phyloP scores from a whole-genome alignment of 176 grass and related monocot species.

The Carex myosuroides region DNA sequence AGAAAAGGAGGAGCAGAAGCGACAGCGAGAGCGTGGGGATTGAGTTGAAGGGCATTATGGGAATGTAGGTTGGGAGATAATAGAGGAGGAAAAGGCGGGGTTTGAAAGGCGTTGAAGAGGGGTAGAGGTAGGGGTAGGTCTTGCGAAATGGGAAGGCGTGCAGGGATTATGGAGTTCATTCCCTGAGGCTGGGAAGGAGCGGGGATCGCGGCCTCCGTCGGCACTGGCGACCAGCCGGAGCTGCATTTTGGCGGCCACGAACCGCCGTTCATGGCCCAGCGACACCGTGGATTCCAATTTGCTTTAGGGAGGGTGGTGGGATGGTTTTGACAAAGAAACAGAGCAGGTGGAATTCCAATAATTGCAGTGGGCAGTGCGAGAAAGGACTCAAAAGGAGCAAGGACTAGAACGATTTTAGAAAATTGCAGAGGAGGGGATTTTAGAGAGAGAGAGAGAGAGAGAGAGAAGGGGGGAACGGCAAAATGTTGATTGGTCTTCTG shows the following conservation, averaged over 20 bases:
- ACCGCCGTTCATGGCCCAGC: conserved; percentile 17
- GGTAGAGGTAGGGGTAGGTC: background rate
- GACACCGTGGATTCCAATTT: background rate
- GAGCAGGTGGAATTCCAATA: conserved; percentile 1
- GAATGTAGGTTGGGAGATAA: conserved; percentile 15
- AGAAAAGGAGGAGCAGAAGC: conserved; percentile 9
- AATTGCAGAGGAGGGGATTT: background rate
- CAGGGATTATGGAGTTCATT: conserved; percentile 26
- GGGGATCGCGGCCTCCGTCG: background rate
- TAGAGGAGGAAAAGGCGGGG: conserved; percentile 38
- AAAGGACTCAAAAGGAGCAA: too few species aligned
- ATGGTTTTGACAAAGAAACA: background rate
- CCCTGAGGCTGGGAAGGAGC: conserved; percentile 21
- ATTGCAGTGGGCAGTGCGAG: too few species aligned
- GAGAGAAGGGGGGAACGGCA: too few species aligned
- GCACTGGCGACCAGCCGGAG: conserved; percentile 4
- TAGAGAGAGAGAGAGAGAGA: background rate
- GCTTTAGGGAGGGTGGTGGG: background rate
- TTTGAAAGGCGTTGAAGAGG: background rate
- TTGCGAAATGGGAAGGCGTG: conserved; percentile 35
- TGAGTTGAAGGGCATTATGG: conserved; percentile 26
- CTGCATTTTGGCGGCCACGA: conserved; percentile 21
- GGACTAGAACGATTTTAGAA: background rate
- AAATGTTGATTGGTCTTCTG: background rate
- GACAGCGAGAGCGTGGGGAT: background rate